These are phyloP conservation scores for Coemansia aciculifera DNA, from an alignment of 192 early-diverging fungal species.

Conservation along the genomic window DNA sequence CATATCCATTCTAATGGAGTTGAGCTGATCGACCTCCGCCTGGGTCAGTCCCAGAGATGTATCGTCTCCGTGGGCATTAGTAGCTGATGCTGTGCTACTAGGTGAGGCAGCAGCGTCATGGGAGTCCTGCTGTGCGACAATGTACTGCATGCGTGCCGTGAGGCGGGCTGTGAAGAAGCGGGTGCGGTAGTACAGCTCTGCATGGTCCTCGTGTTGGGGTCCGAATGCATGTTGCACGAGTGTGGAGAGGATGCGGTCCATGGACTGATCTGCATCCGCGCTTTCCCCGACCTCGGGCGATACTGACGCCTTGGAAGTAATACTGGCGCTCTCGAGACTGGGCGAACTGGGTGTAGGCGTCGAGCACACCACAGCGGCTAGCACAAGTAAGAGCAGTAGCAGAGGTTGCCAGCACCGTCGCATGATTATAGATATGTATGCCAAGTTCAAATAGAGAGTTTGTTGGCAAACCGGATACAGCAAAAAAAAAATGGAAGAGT, in stretches of 20 bases:
- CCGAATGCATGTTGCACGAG: conserved; percentile 40
- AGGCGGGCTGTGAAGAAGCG: conserved; percentile 47
- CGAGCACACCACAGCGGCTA: background rate
- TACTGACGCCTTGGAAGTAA: background rate
- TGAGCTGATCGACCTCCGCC: conserved; percentile 38
- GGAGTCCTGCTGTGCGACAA: conserved; percentile 16
- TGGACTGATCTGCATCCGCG: background rate
- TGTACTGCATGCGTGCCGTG: conserved; percentile 41
- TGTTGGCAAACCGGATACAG: background rate
- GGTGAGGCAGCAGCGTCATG: background rate
- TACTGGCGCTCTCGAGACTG: background rate
- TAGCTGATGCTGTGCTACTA: background rate
- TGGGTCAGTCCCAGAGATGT: conserved; percentile 15
- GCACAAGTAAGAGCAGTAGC: conserved; percentile 11
- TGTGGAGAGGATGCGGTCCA: conserved; percentile 17
- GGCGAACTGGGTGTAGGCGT: background rate
- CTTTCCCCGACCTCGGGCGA: conserved; percentile 8
- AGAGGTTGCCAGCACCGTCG: background rate
- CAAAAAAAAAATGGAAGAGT: background rate
- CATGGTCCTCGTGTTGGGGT: conserved; percentile 27
- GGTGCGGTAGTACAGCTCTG: conserved; percentile 35
- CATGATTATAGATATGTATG: conserved; percentile 1
- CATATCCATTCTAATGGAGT: conserved; percentile 33
- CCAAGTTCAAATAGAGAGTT: background rate
- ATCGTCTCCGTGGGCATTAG: background rate